Percentiles rank a stretch among this genome's conserved stretches.
Conservation (phyloP, 129 eudicot species). For the Chrysanthemum seticuspe region DNA sequence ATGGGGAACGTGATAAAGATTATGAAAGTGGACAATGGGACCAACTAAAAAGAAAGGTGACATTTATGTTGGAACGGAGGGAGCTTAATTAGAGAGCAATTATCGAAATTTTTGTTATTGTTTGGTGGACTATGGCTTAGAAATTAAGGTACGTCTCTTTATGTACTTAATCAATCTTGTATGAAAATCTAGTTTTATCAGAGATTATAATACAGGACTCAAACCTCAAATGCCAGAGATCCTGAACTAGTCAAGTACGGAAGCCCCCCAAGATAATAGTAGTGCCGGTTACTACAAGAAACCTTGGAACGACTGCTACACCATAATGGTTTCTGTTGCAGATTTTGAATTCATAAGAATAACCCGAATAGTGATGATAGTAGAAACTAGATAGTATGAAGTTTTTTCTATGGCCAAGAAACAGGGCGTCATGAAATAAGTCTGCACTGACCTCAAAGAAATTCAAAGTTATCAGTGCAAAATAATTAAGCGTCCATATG, state of each 20-base stretch:
- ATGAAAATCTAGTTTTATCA: too few species aligned
- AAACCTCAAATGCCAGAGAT: constrained; percentile 86
- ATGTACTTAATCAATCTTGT: too few species aligned
- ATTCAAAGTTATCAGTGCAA: constrained; percentile 75
- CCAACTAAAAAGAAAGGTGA: too few species aligned
- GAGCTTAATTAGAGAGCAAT: too few species aligned
- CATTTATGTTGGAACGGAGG: too few species aligned
- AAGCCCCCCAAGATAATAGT: constrained; percentile 87
- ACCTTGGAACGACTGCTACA: constrained; percentile 46
- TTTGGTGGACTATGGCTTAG: too few species aligned
- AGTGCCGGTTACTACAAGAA: constrained; percentile 66
- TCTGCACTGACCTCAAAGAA: constrained; percentile 77
- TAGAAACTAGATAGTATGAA: not conserved
- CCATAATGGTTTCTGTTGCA: constrained; percentile 86
- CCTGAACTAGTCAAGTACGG: constrained; percentile 73
- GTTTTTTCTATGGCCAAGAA: not conserved
- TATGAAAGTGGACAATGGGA: too few species aligned
- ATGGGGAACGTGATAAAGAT: too few species aligned
- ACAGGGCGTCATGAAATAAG: not conserved
- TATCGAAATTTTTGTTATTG: too few species aligned
- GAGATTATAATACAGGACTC: not conserved
- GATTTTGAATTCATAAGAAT: constrained; percentile 7
- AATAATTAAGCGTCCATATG: constrained; percentile 76
- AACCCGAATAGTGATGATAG: not conserved
- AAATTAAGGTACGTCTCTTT: too few species aligned